Evolutionary conservation across 2,329 filamentous ascomycete genomes (phyloP).

Genomic region (Xylaria polymorpha): DNA sequence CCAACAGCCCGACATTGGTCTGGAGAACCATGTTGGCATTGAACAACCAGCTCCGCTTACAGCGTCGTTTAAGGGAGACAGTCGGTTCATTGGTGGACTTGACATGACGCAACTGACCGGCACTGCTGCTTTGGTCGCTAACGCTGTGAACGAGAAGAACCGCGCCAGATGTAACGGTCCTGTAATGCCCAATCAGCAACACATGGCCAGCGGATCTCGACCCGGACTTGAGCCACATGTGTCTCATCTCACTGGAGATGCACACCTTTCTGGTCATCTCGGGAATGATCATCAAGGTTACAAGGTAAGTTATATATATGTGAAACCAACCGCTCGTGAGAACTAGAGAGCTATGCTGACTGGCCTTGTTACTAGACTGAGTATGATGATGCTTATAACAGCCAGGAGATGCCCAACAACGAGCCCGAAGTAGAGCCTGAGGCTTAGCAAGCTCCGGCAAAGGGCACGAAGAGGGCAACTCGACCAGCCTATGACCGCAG

Average conservation of each 20-base stretch:
- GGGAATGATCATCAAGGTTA: not conserved
- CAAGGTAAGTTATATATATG: constrained; percentile 14
- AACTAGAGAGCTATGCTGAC: constrained; percentile 6
- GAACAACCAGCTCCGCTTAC: not conserved
- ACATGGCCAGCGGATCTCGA: not conserved
- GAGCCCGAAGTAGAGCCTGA: constrained; percentile 1
- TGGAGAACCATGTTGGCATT: not conserved
- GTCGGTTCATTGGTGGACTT: constrained; percentile 24
- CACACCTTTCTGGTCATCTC: not conserved
- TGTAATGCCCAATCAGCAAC: not conserved
- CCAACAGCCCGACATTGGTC: not conserved
- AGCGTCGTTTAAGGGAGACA: constrained; percentile 19
- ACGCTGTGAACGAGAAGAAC: not conserved
- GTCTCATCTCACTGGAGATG: not conserved
- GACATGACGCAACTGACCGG: constrained; percentile 36
- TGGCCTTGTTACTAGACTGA: not conserved
- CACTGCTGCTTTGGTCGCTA: constrained; percentile 31
- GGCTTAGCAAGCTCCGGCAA: not conserved
- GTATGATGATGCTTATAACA: not conserved
- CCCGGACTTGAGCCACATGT: not conserved
- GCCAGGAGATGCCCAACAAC: not conserved
- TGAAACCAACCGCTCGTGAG: not conserved
- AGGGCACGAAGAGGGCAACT: not conserved
- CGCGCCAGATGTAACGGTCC: not conserved
- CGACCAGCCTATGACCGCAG: not conserved